These are phyloP conservation scores for Metschnikowia peoriensis DNA, from an alignment of 805 yeast species.

Conservation along the genomic window DNA sequence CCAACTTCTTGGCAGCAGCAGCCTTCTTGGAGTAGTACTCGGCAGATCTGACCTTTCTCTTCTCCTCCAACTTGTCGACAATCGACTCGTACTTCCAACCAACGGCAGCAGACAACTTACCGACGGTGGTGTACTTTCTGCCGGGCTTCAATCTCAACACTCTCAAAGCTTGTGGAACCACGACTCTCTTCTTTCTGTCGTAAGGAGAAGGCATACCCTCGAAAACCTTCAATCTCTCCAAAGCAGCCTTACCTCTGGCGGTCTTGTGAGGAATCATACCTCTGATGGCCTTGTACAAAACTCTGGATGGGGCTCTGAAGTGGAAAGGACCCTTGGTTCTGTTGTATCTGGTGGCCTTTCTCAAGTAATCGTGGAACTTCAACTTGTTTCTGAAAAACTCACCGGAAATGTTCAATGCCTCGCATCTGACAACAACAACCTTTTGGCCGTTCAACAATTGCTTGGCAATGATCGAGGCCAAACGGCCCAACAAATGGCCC, in stretches of 20 bases:
- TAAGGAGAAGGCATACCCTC: constrained; percentile 99
- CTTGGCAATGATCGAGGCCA: constrained; percentile 98
- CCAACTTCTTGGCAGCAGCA: constrained; percentile 90
- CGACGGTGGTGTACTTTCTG: constrained; percentile 98
- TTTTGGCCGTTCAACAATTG: constrained; percentile 98
- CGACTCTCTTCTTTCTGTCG: constrained; percentile 99
- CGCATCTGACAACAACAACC: constrained; percentile 96
- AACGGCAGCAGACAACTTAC: constrained; percentile 92
- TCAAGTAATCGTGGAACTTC: constrained; percentile 99
- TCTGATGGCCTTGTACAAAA: constrained; percentile 98
- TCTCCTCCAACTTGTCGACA: constrained; percentile 96
- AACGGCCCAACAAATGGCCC: constrained; percentile 99
- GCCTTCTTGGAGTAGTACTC: constrained; percentile 99
- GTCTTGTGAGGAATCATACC: constrained; percentile 99
- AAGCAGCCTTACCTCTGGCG: constrained; percentile 99
- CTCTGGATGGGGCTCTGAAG: constrained; percentile 99
- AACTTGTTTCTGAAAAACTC: constrained; percentile 99
- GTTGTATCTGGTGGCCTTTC: constrained; percentile 99
- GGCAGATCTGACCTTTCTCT: constrained; percentile 98
- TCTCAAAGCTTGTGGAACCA: constrained; percentile 99
- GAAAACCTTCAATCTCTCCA: constrained; percentile 98
- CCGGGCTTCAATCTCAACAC: constrained; percentile 99
- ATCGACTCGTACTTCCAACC: constrained; percentile 99
- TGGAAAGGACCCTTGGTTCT: constrained; percentile 99
- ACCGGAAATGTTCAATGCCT: constrained; percentile 97